Percentiles rank a stretch among this genome's conserved stretches.
Conservation (phyloP, 2,329 filamentous ascomycete species). For the Aspergillus latus region DNA sequence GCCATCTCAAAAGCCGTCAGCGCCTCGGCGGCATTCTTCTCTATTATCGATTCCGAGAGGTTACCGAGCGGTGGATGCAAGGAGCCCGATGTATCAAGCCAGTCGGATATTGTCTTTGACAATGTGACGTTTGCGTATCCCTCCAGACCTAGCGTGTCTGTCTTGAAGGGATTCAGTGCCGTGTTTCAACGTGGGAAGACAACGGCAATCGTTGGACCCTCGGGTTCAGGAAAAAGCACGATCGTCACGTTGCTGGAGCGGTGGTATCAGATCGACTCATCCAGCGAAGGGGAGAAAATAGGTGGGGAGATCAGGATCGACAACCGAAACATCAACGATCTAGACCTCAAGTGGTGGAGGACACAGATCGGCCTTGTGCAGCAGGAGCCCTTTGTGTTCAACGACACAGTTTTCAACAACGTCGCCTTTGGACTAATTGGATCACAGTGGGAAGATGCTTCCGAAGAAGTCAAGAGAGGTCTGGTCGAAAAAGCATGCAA, state of each 20-base stretch:
- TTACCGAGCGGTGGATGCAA: conserved; percentile 25
- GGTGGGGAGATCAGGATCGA: conserved; percentile 71
- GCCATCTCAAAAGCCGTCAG: conserved; percentile 36
- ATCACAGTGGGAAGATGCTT: conserved; percentile 63
- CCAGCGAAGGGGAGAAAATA: background rate
- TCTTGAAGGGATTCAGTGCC: conserved; percentile 81
- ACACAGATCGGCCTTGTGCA: conserved; percentile 83
- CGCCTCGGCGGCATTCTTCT: conserved; percentile 33
- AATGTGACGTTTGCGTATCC: conserved; percentile 92
- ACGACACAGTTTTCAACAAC: conserved; percentile 83
- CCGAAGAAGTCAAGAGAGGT: conserved; percentile 65
- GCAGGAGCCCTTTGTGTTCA: conserved; percentile 75
- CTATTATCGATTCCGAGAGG: conserved; percentile 28
- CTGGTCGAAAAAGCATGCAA: conserved; percentile 73
- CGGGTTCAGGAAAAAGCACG: conserved; percentile 49
- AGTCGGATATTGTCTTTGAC: conserved; percentile 64
- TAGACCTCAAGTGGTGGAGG: conserved; percentile 88
- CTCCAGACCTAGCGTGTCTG: conserved; percentile 81
- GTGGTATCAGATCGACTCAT: conserved; percentile 86
- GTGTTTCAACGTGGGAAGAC: conserved; percentile 63
- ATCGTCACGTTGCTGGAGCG: conserved; percentile 44
- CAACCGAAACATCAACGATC: conserved; percentile 72
- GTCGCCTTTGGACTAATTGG: conserved; percentile 87
- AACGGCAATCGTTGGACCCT: conserved; percentile 47
- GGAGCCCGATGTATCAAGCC: conserved; percentile 73